A percentile compares a stretch with the other conserved stretches of the same genome.
Conservation (phyloP, 352 stramenopile genomes). For the Pythium apleroticum region DNA sequence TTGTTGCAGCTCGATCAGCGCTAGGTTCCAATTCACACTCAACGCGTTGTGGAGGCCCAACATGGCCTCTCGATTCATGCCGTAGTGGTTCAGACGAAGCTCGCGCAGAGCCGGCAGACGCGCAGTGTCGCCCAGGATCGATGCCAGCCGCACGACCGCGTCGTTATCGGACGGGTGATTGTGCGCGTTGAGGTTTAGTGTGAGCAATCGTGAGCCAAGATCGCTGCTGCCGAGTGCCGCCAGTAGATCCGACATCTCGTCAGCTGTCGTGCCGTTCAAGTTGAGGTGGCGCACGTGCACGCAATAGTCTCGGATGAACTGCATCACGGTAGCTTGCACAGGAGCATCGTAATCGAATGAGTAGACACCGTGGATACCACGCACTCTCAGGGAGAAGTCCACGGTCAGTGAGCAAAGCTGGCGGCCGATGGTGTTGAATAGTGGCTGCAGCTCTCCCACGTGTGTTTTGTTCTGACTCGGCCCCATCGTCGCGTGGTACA, state of each 20-base stretch:
- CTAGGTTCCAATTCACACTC: neutral
- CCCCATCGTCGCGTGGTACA: neutral
- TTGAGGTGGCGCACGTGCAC: neutral
- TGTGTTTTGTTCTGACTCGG: neutral
- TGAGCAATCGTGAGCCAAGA: neutral
- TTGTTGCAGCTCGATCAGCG: neutral
- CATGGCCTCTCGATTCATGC: neutral
- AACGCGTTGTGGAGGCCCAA: neutral
- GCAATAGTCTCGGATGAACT: neutral
- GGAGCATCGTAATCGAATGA: neutral
- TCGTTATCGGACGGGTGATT: neutral
- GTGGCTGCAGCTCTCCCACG: neutral
- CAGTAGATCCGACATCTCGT: neutral
- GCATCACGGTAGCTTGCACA: neutral
- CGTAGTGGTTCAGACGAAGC: neutral
- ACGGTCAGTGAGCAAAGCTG: slow-evolving; percentile 3
- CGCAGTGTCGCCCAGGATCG: neutral
- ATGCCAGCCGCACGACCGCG: neutral
- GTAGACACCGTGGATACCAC: neutral
- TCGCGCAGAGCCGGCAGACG: neutral
- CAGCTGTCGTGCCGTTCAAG: neutral
- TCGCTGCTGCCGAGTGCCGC: neutral
- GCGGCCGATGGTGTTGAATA: neutral
- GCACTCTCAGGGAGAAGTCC: neutral
- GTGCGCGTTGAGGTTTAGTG: neutral